phyloP scores from a whole-genome alignment of 352 stramenopile genomes.

The Blastocystis sp. region DNA sequence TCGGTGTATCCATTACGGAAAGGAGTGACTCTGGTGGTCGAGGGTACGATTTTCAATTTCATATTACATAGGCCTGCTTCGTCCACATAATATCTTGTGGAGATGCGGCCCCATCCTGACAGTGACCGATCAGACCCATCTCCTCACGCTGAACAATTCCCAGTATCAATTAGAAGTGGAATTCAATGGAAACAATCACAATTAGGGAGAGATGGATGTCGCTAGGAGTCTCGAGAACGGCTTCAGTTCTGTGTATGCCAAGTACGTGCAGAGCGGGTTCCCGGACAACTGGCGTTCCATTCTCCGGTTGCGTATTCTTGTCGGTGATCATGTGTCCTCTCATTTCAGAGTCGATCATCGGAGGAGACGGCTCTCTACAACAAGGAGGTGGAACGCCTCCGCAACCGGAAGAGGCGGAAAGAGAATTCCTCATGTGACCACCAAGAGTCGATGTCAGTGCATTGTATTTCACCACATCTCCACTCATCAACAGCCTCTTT shows the following conservation, averaged over 20 bases:
- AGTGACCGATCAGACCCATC: background rate
- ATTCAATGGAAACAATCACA: background rate
- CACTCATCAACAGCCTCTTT: background rate
- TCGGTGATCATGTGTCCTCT: background rate
- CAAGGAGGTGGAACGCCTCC: background rate
- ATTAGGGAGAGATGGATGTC: conserved; percentile 18
- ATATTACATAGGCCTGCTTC: background rate
- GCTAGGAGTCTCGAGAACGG: background rate
- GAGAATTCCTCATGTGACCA: background rate
- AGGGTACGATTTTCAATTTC: background rate
- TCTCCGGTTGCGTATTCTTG: background rate
- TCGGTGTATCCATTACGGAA: background rate
- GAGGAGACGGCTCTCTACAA: background rate
- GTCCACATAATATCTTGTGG: conserved; percentile 11
- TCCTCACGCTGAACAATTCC: background rate
- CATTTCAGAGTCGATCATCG: background rate
- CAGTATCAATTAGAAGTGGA: background rate
- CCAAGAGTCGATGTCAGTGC: background rate
- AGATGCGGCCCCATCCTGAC: background rate
- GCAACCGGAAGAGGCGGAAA: background rate
- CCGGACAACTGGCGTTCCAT: background rate
- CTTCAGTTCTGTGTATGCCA: background rate
- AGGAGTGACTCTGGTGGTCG: background rate
- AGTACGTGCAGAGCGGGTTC: background rate
- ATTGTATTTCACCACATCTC: too few species aligned